These are phyloP conservation scores for Lachancea waltii DNA, from an alignment of 805 yeast species.

Conservation along the genomic window DNA sequence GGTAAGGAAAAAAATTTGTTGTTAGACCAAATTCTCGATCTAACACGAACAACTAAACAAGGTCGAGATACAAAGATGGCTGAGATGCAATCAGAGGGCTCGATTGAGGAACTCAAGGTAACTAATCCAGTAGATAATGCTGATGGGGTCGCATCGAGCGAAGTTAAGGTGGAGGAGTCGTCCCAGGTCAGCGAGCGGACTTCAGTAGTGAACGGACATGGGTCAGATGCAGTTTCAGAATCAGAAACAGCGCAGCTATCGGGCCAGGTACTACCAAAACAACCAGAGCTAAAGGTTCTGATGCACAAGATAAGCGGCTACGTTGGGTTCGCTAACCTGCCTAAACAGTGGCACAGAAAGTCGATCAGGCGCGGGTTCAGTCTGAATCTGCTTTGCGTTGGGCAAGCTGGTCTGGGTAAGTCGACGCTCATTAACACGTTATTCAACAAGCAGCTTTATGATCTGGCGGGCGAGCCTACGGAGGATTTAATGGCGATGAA, in stretches of 20 bases:
- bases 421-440: conserved; percentile 86
- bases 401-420: conserved; percentile 90
- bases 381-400: conserved; percentile 83
- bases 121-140: not conserved
- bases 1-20: conserved; percentile 1
- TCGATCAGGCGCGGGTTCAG: conserved; percentile 84
- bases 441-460: conserved; percentile 61
- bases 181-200: conserved; percentile 1
- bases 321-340: conserved; percentile 96
- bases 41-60: not conserved
- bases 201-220: conserved; percentile 1
- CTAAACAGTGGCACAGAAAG: conserved; percentile 98
- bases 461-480: conserved; percentile 10
- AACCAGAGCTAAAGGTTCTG: conserved; percentile 50
- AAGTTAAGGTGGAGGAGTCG: conserved; percentile 4
- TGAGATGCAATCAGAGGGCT: conserved; percentile 5
- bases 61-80: conserved; percentile 2
- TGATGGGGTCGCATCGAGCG: not conserved
- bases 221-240: conserved; percentile 1
- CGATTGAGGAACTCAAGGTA: conserved; percentile 2
- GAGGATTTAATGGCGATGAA: conserved; percentile 11
- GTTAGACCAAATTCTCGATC: conserved; percentile 3
- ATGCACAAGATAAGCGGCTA: conserved; percentile 82
- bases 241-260: not conserved
- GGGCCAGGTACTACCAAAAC: conserved; percentile 31